These are phyloP conservation scores for Trichoderma citrinoviride DNA, from an alignment of 2,329 filamentous ascomycete genomes.

Conservation along the genomic window DNA sequence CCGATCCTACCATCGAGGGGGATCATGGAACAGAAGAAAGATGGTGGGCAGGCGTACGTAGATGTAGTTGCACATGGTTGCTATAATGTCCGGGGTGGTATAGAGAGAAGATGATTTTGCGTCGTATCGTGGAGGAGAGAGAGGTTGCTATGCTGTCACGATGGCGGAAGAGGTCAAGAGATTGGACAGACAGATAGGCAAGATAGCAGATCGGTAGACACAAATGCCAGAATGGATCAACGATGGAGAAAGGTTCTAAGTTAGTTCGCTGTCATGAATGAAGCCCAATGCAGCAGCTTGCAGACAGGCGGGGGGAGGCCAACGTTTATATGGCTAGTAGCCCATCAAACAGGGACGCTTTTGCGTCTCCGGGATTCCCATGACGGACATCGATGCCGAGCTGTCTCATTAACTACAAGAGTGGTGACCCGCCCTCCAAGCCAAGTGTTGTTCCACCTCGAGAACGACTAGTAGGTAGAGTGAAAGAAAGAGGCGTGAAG, in stretches of 20 bases:
- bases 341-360: slow-evolving; percentile 14
- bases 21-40: neutral
- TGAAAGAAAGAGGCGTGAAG: slow-evolving; percentile 7
- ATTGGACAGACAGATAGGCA: neutral
- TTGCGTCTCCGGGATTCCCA: slow-evolving; percentile 20
- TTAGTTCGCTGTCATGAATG: slow-evolving; percentile 4
- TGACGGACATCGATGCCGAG: slow-evolving; percentile 21
- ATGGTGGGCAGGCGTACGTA: slow-evolving; percentile 37
- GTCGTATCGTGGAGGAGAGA: neutral
- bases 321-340: slow-evolving; percentile 22
- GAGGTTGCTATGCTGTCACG: neutral
- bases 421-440: slow-evolving; percentile 14
- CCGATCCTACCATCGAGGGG: neutral
- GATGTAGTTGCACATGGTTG: slow-evolving; percentile 51
- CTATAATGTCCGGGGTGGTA: neutral
- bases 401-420: slow-evolving; percentile 20
- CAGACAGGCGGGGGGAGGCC: slow-evolving; percentile 18
- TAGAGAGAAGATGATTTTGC: neutral
- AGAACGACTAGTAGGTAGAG: slow-evolving; percentile 9
- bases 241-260: neutral
- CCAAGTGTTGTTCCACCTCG: slow-evolving; percentile 1
- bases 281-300: slow-evolving; percentile 21
- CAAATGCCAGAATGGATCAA: neutral
- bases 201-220: neutral
- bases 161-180: neutral